Evolutionary conservation across 306 rosid species (phyloP).

Genomic region (Lotus japonicus): DNA sequence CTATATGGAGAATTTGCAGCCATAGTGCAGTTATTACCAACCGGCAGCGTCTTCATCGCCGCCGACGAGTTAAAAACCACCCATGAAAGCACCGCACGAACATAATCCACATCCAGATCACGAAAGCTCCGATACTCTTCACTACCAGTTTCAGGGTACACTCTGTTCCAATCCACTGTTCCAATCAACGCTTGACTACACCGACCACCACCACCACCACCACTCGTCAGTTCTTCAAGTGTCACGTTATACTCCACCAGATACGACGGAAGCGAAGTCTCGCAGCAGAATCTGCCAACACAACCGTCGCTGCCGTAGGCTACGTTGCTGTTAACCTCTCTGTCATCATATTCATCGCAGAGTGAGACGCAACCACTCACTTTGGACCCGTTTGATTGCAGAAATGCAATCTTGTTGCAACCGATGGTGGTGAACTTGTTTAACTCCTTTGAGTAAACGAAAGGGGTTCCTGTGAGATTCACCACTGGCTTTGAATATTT

Average conservation of each 20-base stretch:
- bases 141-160: too few relatives aligned
- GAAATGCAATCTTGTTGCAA: constrained; percentile 14
- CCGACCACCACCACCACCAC: not conserved
- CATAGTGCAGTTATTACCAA: not conserved
- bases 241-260: not conserved
- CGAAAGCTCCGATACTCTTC: not conserved
- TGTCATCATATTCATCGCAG: not conserved
- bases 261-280: constrained; percentile 4
- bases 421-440: constrained; percentile 22
- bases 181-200: constrained; percentile 17
- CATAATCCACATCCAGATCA: not conserved
- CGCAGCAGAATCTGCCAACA: constrained; percentile 10
- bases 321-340: not conserved
- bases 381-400: not conserved
- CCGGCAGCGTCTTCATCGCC: not conserved
- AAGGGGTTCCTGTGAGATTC: constrained; percentile 23
- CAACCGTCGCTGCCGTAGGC: not conserved
- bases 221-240: not conserved
- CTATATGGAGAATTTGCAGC: not conserved
- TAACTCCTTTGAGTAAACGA: not conserved
- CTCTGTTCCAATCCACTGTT: not conserved
- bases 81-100: constrained; percentile 21
- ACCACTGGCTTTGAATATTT: not conserved
- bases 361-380: constrained; percentile 30
- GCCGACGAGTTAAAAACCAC: not conserved